Conservation (phyloP, 2,329 filamentous ascomycete genomes). For the Trichothecium roseum region DNA sequence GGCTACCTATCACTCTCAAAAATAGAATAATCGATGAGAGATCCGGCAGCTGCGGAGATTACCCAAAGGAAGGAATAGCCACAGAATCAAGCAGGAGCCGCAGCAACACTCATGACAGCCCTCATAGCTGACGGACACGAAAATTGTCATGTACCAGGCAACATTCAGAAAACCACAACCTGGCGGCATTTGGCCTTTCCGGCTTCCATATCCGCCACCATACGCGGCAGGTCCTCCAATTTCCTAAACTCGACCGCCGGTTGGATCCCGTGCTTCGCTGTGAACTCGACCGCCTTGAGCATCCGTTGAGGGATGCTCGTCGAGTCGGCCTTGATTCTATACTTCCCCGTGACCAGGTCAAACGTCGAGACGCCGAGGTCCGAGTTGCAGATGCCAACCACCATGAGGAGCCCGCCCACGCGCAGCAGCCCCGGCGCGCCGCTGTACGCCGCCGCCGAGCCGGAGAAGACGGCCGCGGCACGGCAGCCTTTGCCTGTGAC, state of each 20-base stretch:
- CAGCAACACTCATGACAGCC: no score
- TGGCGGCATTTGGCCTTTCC: constrained; percentile 24
- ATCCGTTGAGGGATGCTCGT: constrained; percentile 30
- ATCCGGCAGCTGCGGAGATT: no score
- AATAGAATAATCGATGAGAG: no score
- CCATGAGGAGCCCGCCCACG: constrained; percentile 28
- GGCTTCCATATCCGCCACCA: constrained; percentile 26
- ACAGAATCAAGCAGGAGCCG: no score
- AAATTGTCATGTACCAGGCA: constrained; percentile 6
- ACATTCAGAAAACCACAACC: constrained; percentile 21
- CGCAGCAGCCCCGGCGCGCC: constrained; percentile 21
- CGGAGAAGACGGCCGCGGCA: constrained; percentile 29
- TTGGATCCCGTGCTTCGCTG: constrained; percentile 27
- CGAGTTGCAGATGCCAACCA: constrained; percentile 27
- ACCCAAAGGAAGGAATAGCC: no score
- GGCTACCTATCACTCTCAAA: no score
- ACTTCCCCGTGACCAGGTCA: constrained; percentile 26
- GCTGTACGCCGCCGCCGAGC: constrained; percentile 11
- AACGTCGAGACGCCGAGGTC: constrained; percentile 23
- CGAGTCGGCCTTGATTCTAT: constrained; percentile 29
- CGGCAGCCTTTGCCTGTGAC: constrained; percentile 28
- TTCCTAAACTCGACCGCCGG: constrained; percentile 25
- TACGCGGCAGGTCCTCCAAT: constrained; percentile 25
- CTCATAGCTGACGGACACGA: no score
- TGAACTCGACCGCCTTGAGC: constrained; percentile 31